Conservation (phyloP, 202 grass and related monocot species). For the Musa balbisiana region DNA sequence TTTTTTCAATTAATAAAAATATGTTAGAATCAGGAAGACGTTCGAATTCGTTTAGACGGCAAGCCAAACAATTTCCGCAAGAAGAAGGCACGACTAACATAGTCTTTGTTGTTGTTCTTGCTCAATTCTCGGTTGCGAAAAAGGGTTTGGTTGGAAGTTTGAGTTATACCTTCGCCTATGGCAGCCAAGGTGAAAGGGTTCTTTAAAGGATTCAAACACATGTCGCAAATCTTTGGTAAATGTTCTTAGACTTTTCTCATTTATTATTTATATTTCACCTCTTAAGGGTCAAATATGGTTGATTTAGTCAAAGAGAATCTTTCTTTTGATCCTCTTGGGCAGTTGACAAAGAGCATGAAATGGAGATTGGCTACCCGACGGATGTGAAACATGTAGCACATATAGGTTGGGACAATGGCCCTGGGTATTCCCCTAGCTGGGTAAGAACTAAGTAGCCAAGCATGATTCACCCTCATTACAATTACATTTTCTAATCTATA, state of each 20-base stretch:
- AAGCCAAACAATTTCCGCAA: no score
- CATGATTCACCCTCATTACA: no score
- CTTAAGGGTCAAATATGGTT: not conserved
- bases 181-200: conserved; percentile 26
- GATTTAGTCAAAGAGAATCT: not conserved
- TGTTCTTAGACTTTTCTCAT: not conserved
- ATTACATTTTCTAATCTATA: not conserved
- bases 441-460: conserved; percentile 10
- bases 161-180: not conserved
- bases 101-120: not conserved
- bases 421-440: conserved; percentile 32
- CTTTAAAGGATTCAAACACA: conserved; percentile 37
- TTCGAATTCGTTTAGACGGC: no score
- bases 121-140: not conserved
- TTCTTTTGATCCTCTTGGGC: conserved; percentile 3
- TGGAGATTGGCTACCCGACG: conserved; percentile 32
- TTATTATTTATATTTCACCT: not conserved
- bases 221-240: conserved; percentile 34
- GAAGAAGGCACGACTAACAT: not conserved
- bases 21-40: no score
- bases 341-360: conserved; percentile 37
- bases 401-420: conserved; percentile 24
- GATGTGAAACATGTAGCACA: conserved; percentile 40
- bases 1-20: no score
- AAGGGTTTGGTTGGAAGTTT: not conserved